Percentiles rank a stretch among this genome's conserved stretches.
phyloP scores from a whole-genome alignment of 805 yeast genomes.

The Suhomyces sp. region DNA sequence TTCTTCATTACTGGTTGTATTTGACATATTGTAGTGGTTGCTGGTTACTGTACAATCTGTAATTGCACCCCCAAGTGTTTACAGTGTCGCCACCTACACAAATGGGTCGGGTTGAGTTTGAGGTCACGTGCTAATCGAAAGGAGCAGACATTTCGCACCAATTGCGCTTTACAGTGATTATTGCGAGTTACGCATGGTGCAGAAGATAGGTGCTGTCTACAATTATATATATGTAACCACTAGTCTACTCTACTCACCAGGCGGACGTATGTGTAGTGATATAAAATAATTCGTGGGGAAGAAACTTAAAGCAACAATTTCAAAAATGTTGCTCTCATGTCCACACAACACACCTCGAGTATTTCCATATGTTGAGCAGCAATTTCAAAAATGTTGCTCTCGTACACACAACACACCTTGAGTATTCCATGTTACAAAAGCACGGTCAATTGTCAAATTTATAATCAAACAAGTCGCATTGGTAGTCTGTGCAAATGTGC shows the following conservation, averaged over 20 bases:
- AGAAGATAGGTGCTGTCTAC: background rate
- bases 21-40: background rate
- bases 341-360: background rate
- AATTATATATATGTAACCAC: background rate
- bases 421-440: background rate
- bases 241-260: background rate
- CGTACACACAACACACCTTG: background rate
- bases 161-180: background rate
- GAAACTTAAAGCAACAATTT: background rate
- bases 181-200: background rate
- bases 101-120: background rate
- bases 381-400: background rate
- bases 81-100: background rate
- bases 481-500: background rate
- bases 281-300: background rate
- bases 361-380: too few relatives aligned
- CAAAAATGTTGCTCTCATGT: background rate
- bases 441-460: background rate
- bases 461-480: background rate
- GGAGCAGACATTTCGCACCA: background rate
- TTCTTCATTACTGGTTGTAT: slow-evolving; percentile 2
- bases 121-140: background rate
- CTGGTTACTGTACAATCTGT: background rate
- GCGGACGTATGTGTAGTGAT: background rate
- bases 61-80: background rate